Evolutionary conservation across 495 filamentous ascomycete genomes (phyloP), one percentile per base, ranked within the genome.

Genomic region (Tuber calosporum): DNA sequence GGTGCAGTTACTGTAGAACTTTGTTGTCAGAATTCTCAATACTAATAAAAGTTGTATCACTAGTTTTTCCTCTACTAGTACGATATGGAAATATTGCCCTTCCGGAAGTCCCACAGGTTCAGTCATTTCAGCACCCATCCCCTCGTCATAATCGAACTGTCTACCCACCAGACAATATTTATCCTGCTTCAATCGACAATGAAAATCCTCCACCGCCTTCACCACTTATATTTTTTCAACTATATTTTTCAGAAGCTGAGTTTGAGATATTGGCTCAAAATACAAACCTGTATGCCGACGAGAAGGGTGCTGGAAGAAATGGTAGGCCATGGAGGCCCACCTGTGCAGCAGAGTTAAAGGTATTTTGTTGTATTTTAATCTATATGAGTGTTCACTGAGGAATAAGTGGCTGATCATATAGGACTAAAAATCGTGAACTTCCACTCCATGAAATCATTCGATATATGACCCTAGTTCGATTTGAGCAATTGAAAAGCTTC

Each of bases 361-460:
- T 43, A 43, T 43, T 43, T 43, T 43, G 42, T 43, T 11, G 42
- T 6, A 43, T 43, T n/a, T n/a, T 74, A 13, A 68, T 68, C 39
- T 66, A 71, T 36, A 68, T 71, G 30, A 13, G 69, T 4, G 53
- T 71, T 0, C 39, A 53, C n/a, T 15, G 30, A 4, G 8, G 38
- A 11, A 37, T 39, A 2, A 9, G 36, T 22, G 38, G 19, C 2
- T 20, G 42, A 4, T n/a, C 62, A 11, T 69, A 66, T n/a, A 69
- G 72, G 72, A 69, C 0, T n/a, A 17, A 2, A 40, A 40, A 73
- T 30, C 5, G 8, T 9, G 38, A 69, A 8, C 69, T 73, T 43
- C 37, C 43, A 0, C 15, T 19, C 20, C 72, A 73, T 20, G 34
- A 70, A 9, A 73, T 73, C 13, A 15, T 30, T 37, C 4, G 2